A percentile compares a stretch with the other conserved stretches of the same genome.
Evolutionary conservation across 2,329 filamentous ascomycete species (phyloP).

Genomic region (Scytalidium lignicola): DNA sequence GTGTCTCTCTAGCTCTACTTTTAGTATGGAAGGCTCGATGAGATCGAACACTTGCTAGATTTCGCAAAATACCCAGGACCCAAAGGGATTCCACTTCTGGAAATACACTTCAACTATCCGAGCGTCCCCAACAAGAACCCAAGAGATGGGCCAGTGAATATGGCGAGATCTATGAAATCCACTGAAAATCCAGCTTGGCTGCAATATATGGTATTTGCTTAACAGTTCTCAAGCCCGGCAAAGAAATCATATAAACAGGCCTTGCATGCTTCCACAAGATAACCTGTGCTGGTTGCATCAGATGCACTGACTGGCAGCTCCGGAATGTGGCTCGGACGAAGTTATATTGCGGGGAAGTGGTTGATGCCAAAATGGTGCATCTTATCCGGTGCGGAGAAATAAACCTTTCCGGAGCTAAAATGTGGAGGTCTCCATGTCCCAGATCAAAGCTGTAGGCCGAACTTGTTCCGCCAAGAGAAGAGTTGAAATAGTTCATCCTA

Average conservation of each 20-base stretch:
- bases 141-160: slow-evolving; percentile 33
- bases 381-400: too few relatives aligned
- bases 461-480: too few relatives aligned
- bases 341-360: too few relatives aligned
- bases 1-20: neutral
- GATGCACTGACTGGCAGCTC: slow-evolving; percentile 35
- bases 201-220: slow-evolving; percentile 40
- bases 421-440: too few relatives aligned
- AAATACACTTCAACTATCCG: slow-evolving; percentile 4
- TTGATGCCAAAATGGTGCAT: too few relatives aligned
- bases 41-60: neutral
- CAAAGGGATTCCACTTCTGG: slow-evolving; percentile 10
- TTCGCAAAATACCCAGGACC: slow-evolving; percentile 7
- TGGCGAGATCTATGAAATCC: slow-evolving; percentile 40
- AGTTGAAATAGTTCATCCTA: too few relatives aligned
- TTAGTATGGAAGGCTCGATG: neutral
- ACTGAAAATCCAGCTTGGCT: slow-evolving; percentile 38
- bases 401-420: too few relatives aligned
- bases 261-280: slow-evolving; percentile 29
- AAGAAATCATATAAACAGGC: slow-evolving; percentile 38
- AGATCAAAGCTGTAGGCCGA: too few relatives aligned
- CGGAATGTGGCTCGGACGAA: too few relatives aligned
- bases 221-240: slow-evolving; percentile 38
- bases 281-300: slow-evolving; percentile 33
- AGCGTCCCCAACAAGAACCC: slow-evolving; percentile 3